Conservation (phyloP, 129 eudicot genomes). For the Escallonia herrerae region DNA sequence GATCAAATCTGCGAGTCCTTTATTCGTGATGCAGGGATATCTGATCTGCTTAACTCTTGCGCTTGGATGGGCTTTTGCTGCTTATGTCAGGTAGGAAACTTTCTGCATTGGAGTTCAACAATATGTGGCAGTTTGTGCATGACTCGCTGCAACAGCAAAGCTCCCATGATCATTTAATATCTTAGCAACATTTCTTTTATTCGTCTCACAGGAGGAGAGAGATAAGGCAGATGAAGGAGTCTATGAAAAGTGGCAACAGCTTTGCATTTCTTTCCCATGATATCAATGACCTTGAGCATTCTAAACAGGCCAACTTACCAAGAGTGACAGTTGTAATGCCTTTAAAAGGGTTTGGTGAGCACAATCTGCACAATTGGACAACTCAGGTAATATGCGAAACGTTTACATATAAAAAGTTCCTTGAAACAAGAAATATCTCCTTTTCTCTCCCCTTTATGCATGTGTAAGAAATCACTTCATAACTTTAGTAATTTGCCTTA, state of each 20-base stretch:
- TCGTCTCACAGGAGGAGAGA: conserved; percentile 64
- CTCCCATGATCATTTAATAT: not conserved
- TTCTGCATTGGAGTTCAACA: not conserved
- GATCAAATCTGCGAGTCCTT: not conserved
- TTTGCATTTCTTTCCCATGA: conserved; percentile 74
- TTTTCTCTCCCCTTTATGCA: too few species aligned
- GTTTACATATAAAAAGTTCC: not conserved
- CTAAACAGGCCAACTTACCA: conserved; percentile 76
- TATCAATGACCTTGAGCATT: conserved; percentile 80
- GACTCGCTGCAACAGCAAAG: not conserved
- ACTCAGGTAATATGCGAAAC: conserved; percentile 52
- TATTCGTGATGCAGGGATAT: conserved; percentile 62
- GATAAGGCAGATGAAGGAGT: conserved; percentile 56
- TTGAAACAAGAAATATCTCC: too few species aligned
- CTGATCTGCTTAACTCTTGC: conserved; percentile 78
- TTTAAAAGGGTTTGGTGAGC: conserved; percentile 96
- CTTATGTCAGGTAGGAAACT: conserved; percentile 83
- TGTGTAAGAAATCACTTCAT: too few species aligned
- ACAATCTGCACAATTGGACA: conserved; percentile 96
- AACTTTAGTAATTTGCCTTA: too few species aligned
- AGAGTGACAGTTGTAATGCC: conserved; percentile 98
- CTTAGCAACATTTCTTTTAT: not conserved
- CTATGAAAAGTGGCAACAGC: conserved; percentile 59
- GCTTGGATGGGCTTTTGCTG: conserved; percentile 91
- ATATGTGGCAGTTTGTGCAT: conserved; percentile 1